Evolutionary conservation across 441 rosid genomes (phyloP).

Genomic region (Arabidopsis lyrata): DNA sequence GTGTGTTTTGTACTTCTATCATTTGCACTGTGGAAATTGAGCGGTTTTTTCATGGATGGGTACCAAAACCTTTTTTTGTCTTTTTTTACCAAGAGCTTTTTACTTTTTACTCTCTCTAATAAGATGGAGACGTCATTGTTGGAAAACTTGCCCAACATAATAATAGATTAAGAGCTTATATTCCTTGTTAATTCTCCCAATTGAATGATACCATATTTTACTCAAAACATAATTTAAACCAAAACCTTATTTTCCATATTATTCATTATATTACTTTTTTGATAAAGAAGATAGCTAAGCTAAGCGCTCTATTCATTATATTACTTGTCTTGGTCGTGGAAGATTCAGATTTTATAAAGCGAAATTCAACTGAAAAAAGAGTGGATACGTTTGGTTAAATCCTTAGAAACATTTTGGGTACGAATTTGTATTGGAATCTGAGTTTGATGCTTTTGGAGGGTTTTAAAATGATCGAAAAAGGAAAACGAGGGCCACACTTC

Average conservation of each 20-base stretch:
- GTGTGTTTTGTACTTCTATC: conserved; percentile 42
- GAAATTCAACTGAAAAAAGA: neutral
- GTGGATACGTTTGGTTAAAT: conserved; percentile 22
- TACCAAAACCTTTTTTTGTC: neutral
- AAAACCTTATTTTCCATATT: neutral
- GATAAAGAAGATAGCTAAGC: no score
- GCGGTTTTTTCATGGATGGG: conserved; percentile 22
- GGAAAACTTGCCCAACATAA: neutral
- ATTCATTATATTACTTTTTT: no score
- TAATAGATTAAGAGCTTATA: neutral
- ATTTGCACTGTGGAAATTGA: conserved; percentile 36
- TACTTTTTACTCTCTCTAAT: neutral
- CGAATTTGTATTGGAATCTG: conserved; percentile 25
- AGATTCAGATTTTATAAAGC: neutral
- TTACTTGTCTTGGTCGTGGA: neutral
- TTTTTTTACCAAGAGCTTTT: neutral
- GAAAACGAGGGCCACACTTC: conserved; percentile 28
- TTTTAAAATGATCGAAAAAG: conserved; percentile 12
- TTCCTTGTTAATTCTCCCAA: neutral
- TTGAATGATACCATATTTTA: neutral
- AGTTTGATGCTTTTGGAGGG: conserved; percentile 5
- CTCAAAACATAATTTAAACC: neutral
- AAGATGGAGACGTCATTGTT: no score
- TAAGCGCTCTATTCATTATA: neutral
- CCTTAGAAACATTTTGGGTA: conserved; percentile 16